Evolutionary conservation across 768 basidiomycete genomes (phyloP), one percentile per base, ranked within the genome.

Genomic region (Mycena kentingensis): DNA sequence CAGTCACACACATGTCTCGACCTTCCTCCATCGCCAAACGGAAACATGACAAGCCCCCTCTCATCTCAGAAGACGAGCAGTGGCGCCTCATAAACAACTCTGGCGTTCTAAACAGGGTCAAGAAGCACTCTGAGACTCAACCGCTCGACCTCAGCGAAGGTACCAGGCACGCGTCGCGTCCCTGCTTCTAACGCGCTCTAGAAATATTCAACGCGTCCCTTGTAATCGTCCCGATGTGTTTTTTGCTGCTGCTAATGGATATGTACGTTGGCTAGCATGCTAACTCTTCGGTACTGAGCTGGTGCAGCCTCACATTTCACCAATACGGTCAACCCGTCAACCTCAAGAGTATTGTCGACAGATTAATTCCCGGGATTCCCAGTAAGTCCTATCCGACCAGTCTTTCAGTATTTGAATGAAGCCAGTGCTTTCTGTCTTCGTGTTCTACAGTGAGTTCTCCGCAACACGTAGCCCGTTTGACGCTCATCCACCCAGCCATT

Each of bases 211-310:
- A 83, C 57, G 73, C 87, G 10, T 58, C 79, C 16, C 67, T 87
- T 18, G 70, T 87, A 47, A 79, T 91, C 49, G 84, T 88, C 28
- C 91, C 91, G 0, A 82, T 88, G 61, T 82, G 82, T 3, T 92
- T 85, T 63, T 70, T 92, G 44, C 74, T 92, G 32, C 62, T 92
- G 15, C 71, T 91, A 73, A 90, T 93, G 88, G 85, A 91, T 64
- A 88, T 93, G 91, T 93, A 65, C 62, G 88, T 72, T 38, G n/a
- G 18, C 51, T 10, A 29, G 15, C 26, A 26, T 37, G 32, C 26
- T 49, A 26, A 15, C 3, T n/a, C 11, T 8, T 21, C n/a, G 27
- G 4, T 16, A 27, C n/a, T 28, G 42, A 28, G 35, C n/a, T 24
- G 29, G 32, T 26, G 12, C 54, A 93, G 91, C 51, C 72, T 93